phyloP scores from a whole-genome alignment of 169 alveolate genomes.

The Plasmodium falciparum region DNA sequence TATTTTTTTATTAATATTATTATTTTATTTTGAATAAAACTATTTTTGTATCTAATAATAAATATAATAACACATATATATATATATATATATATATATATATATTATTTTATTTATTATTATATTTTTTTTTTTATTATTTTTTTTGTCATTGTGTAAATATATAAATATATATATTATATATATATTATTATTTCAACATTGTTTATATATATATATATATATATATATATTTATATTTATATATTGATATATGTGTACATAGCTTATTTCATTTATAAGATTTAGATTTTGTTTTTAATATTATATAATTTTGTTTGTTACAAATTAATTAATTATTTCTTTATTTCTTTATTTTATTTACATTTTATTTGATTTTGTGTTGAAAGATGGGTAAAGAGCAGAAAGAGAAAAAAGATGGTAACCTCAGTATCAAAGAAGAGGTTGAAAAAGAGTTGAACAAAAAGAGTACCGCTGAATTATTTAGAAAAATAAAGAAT shows the following conservation, averaged over 20 bases:
- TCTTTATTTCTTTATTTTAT: background rate
- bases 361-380: background rate
- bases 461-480: slow-evolving; percentile 31
- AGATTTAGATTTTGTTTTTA: too few species aligned
- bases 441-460: slow-evolving; percentile 72
- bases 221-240: slow-evolving; percentile 18
- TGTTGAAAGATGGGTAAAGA: slow-evolving; percentile 18
- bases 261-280: background rate
- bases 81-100: slow-evolving; percentile 1
- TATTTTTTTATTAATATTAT: background rate
- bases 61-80: background rate
- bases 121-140: background rate
- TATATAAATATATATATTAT: background rate
- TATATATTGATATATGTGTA: slow-evolving; percentile 12
- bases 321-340: background rate
- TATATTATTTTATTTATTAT: background rate
- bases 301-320: too few species aligned
- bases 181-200: background rate
- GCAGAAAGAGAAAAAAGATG: background rate
- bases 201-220: background rate
- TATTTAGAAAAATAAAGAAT: slow-evolving; percentile 42
- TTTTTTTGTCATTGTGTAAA: background rate
- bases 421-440: slow-evolving; percentile 39
- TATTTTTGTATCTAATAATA: background rate
- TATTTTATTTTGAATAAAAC: too few species aligned